Base-by-base conservation (phyloP, 2,329 filamentous ascomycete species). In the Orbilia javanica region DNA sequence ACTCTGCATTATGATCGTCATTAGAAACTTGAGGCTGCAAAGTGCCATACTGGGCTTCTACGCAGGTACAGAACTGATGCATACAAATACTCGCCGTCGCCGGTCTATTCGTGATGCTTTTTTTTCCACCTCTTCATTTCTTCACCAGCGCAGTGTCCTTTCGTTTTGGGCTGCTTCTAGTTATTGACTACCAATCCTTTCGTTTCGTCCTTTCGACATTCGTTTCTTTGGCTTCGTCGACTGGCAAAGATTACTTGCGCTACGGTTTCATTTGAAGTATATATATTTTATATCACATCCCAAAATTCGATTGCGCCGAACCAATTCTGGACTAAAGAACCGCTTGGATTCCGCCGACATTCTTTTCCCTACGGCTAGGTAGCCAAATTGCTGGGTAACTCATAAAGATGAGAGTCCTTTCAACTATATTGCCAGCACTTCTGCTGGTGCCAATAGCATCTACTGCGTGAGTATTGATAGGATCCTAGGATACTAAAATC, bases 1-100 rank as follows among this genome's bases (percentile, higher is more conserved):
- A 13, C 50, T 11, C 67, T 34, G 42, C 29, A 65, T 50, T 42
- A 48, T 65, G 34, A 60, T 65, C 34, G 46, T 44, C 55, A 34
- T 53, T 48, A 29, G 42, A 62, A 34, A 60, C 31, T 20, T 65
- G 5, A 5, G 31, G 22, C 34, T 29, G 68, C 57, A 46, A 22
- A 55, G 50, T 34, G 36, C 48, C 63, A n/a, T n/a, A n/a, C n/a
- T n/a, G 50, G 34, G 53, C 44, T 63, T 50, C 29, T 75, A 27
- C 55, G 39, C 60, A 66, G 57, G 60, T 67, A 31, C 39, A 63
- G 46, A 52, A 13, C 31, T 8, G 31, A 77, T 66, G 73, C 48
- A 66, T 77, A 77, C 73, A 77, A 77, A 77, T 77, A 77, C 57
- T 36, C 73, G 22, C 53, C 46, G 11, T 70, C n/a, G 25, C 46